These are phyloP conservation scores for Sisymbrium irio DNA, from an alignment of 345 rosid genomes.

Conservation along the genomic window DNA sequence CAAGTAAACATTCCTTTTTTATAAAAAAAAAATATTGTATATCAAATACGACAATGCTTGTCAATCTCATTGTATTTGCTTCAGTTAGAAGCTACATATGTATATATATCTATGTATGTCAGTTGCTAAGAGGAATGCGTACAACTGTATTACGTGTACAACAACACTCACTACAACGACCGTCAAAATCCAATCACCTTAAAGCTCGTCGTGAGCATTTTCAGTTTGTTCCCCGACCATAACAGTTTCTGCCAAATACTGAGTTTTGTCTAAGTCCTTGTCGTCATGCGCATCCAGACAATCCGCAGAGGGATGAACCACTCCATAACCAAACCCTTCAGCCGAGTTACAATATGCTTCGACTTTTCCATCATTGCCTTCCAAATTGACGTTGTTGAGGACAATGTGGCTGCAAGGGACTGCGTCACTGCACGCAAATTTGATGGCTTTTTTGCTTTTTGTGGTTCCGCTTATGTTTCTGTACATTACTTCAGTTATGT, in stretches of 20 bases:
- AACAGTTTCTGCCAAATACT: slow-evolving; percentile 4
- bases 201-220: slow-evolving; percentile 30
- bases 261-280: slow-evolving; percentile 9
- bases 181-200: slow-evolving; percentile 13
- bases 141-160: slow-evolving; percentile 16
- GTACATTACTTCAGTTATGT: slow-evolving; percentile 81
- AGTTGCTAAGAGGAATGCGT: slow-evolving; percentile 21
- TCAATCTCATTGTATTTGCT: slow-evolving; percentile 27
- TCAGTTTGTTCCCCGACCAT: background rate
- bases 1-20: background rate
- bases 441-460: slow-evolving; percentile 66
- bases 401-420: slow-evolving; percentile 82
- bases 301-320: slow-evolving; percentile 87
- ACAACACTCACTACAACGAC: slow-evolving; percentile 25
- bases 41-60: slow-evolving; percentile 25
- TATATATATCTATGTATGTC: background rate
- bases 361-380: slow-evolving; percentile 61
- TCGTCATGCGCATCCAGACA: slow-evolving; percentile 68
- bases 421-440: slow-evolving; percentile 88
- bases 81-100: background rate
- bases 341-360: slow-evolving; percentile 96
- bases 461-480: slow-evolving; percentile 84
- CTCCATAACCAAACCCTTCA: slow-evolving; percentile 72
- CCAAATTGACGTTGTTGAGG: slow-evolving; percentile 72
- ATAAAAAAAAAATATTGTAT: background rate